A percentile compares a stretch with the other conserved stretches of the same genome.
These are phyloP conservation scores for Thermothelomyces thermophilus DNA, from an alignment of 2,329 filamentous ascomycete genomes.

Conservation along the genomic window DNA sequence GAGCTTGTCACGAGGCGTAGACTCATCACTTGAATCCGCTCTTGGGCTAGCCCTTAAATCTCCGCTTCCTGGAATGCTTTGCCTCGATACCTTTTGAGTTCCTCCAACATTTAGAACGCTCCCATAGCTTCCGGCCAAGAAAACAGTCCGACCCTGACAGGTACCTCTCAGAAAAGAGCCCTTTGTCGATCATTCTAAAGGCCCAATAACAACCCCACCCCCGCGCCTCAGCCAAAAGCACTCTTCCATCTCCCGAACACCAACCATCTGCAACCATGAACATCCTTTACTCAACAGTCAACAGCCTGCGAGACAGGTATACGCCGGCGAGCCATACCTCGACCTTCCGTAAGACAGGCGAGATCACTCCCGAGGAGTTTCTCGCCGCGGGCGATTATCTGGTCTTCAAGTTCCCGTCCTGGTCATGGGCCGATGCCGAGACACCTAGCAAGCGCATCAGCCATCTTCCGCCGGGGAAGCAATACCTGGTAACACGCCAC, in stretches of 20 bases:
- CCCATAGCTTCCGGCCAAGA: no score
- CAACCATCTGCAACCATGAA: conserved; percentile 56
- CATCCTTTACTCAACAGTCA: conserved; percentile 85
- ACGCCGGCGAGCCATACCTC: conserved; percentile 84
- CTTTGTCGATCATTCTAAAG: no score
- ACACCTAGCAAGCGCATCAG: conserved; percentile 68
- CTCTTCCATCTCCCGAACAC: neutral
- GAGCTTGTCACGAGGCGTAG: conserved; percentile 6
- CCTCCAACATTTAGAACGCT: no score
- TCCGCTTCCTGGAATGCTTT: neutral
- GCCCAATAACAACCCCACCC: neutral
- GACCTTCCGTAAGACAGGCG: conserved; percentile 86
- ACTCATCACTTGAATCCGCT: conserved; percentile 9
- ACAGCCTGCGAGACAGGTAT: conserved; percentile 85
- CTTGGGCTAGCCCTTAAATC: no score
- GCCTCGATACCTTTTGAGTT: neutral
- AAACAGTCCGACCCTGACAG: no score
- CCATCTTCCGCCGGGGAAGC: conserved; percentile 82
- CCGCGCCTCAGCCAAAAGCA: neutral
- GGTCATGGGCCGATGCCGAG: conserved; percentile 91
- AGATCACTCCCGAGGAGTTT: conserved; percentile 97
- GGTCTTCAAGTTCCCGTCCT: conserved; percentile 97
- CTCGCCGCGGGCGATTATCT: conserved; percentile 93
- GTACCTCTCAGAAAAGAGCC: no score
- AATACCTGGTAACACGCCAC: conserved; percentile 90